These are phyloP conservation scores for Cryptosporidium baileyi DNA, from an alignment of 169 alveolate species.

Conservation along the genomic window DNA sequence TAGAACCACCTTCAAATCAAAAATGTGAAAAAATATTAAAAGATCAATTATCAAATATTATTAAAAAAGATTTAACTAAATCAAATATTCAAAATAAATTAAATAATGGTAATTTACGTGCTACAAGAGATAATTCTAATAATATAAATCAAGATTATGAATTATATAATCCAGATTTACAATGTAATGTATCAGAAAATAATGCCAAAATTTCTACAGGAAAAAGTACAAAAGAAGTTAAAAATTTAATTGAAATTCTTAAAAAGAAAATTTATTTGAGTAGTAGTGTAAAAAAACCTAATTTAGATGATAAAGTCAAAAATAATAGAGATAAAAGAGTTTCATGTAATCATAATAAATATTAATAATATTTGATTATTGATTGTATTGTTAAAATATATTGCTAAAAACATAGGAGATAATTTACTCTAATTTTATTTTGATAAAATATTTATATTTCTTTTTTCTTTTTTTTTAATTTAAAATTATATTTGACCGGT, in stretches of 20 bases:
- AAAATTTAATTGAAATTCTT: background rate
- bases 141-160: background rate
- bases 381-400: too few species aligned
- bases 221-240: conserved; percentile 6
- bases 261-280: background rate
- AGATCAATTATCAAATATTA: background rate
- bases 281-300: background rate
- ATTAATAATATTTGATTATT: too few species aligned
- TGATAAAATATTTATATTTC: too few species aligned
- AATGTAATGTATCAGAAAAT: conserved; percentile 1
- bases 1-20: conserved; percentile 43
- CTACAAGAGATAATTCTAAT: background rate
- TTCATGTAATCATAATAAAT: background rate
- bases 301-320: background rate
- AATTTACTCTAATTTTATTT: too few species aligned
- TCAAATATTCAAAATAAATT: background rate
- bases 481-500: too few species aligned
- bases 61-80: background rate
- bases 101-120: conserved; percentile 21
- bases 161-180: background rate
- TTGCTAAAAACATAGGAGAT: too few species aligned
- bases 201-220: conserved; percentile 59
- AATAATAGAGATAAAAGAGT: background rate
- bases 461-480: too few species aligned
- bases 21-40: conserved; percentile 16